phyloP scores from a whole-genome alignment of 1,139 yeast genomes.

The Taphrina communis region DNA sequence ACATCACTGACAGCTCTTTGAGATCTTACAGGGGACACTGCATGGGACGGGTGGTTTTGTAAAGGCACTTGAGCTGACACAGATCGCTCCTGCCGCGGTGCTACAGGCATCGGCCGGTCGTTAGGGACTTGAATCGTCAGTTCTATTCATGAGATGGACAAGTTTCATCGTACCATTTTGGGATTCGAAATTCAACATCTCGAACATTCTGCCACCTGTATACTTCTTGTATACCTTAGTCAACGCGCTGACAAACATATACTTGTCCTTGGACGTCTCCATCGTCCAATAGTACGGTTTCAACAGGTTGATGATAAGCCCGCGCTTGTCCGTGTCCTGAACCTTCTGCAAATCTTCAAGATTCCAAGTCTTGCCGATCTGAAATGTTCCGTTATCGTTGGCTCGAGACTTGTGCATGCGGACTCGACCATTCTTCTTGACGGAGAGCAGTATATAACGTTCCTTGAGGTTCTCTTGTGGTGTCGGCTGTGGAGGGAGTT shows the following conservation, averaged over 20 bases:
- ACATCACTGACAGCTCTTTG: slow-evolving; percentile 19
- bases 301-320: slow-evolving; percentile 66
- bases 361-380: slow-evolving; percentile 94
- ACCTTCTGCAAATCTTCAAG: slow-evolving; percentile 70
- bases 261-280: slow-evolving; percentile 69
- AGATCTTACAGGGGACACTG: background rate
- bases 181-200: slow-evolving; percentile 54
- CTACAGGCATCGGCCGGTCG: slow-evolving; percentile 2
- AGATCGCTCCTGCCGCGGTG: slow-evolving; percentile 15
- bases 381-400: slow-evolving; percentile 73
- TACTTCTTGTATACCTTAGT: slow-evolving; percentile 70
- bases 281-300: slow-evolving; percentile 89
- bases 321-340: slow-evolving; percentile 53
- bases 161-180: slow-evolving; percentile 8
- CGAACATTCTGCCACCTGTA: slow-evolving; percentile 71
- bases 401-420: slow-evolving; percentile 85
- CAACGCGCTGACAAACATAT: slow-evolving; percentile 67
- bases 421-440: slow-evolving; percentile 66
- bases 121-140: background rate
- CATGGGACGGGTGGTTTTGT: background rate
- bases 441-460: slow-evolving; percentile 53
- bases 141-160: too few species aligned
- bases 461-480: slow-evolving; percentile 34
- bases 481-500: slow-evolving; percentile 31
- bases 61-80: slow-evolving; percentile 14